phyloP scores from a whole-genome alignment of 352 stramenopile genomes.

The Halophytophthora batemanensis region DNA sequence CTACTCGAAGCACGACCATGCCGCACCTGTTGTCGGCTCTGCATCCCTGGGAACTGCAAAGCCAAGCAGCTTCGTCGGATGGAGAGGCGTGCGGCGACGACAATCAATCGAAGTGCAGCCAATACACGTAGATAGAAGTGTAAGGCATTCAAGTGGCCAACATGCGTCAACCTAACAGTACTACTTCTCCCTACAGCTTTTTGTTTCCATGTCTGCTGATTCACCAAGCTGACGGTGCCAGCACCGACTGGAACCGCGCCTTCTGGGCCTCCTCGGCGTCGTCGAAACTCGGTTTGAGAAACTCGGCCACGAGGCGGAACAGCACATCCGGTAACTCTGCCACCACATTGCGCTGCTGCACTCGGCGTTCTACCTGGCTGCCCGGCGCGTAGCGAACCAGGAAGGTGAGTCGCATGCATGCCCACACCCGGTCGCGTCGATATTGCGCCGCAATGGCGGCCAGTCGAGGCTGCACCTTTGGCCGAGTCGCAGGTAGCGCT shows the following conservation, averaged over 20 bases:
- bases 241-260: conserved; percentile 17
- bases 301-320: conserved; percentile 14
- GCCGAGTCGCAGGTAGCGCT: not conserved
- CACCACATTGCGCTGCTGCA: conserved; percentile 10
- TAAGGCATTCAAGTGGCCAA: too few relatives aligned
- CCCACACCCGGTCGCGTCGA: conserved; percentile 20
- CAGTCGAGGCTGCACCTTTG: conserved; percentile 1
- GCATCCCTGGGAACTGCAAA: conserved; percentile 17
- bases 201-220: too few relatives aligned
- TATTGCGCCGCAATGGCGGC: conserved; percentile 14
- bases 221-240: conserved; percentile 19
- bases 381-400: conserved; percentile 18
- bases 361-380: not conserved
- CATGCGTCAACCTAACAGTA: too few relatives aligned
- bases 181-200: too few relatives aligned
- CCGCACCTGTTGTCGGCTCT: conserved; percentile 9
- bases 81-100: not conserved
- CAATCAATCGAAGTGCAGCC: too few relatives aligned
- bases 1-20: conserved; percentile 17
- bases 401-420: conserved; percentile 11
- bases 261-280: conserved; percentile 23
- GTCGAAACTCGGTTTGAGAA: conserved; percentile 10
- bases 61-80: conserved; percentile 10
- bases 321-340: conserved; percentile 1
- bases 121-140: too few relatives aligned